Evolutionary conservation across 2,329 filamentous ascomycete genomes (phyloP).

Genomic region (Xenoacremonium recifei): DNA sequence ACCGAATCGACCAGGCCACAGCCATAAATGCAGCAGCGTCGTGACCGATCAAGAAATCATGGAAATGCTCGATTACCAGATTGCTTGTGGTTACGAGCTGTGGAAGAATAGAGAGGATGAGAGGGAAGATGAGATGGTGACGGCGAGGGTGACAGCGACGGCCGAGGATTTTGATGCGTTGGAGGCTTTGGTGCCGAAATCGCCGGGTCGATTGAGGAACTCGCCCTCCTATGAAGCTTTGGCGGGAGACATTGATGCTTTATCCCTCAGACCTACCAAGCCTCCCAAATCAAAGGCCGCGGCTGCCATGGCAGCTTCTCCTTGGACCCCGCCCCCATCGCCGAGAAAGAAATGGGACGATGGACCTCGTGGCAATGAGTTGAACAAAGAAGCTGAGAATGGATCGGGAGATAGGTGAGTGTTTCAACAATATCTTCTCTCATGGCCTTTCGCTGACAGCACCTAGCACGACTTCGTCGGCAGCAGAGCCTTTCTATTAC

Average conservation of each 20-base stretch:
- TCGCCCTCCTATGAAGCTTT: slow-evolving; percentile 25
- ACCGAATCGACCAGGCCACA: too few species aligned
- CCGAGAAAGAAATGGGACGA: slow-evolving; percentile 1
- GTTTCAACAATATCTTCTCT: too few species aligned
- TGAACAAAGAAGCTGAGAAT: too few species aligned
- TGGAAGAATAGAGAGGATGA: slow-evolving; percentile 7
- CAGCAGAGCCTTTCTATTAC: too few species aligned
- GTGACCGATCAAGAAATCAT: slow-evolving; percentile 21
- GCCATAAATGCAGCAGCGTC: too few species aligned
- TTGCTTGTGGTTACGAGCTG: slow-evolving; percentile 15
- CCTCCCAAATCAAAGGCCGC: background rate
- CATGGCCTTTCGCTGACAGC: too few species aligned
- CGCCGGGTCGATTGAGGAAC: slow-evolving; percentile 18
- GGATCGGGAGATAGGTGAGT: too few species aligned
- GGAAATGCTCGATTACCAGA: slow-evolving; percentile 27
- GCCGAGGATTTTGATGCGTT: slow-evolving; percentile 8
- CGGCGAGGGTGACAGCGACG: slow-evolving; percentile 1
- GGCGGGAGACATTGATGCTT: too few species aligned
- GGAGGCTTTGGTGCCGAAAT: background rate
- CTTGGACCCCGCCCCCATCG: slow-evolving; percentile 20
- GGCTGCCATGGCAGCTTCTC: background rate
- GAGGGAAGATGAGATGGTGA: slow-evolving; percentile 7
- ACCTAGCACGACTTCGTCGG: too few species aligned
- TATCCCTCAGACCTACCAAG: too few species aligned
- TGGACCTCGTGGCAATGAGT: too few species aligned